Base-by-base conservation (phyloP, 1,284 basidiomycete genomes). In the Austroboletus novae-zelandiae region DNA sequence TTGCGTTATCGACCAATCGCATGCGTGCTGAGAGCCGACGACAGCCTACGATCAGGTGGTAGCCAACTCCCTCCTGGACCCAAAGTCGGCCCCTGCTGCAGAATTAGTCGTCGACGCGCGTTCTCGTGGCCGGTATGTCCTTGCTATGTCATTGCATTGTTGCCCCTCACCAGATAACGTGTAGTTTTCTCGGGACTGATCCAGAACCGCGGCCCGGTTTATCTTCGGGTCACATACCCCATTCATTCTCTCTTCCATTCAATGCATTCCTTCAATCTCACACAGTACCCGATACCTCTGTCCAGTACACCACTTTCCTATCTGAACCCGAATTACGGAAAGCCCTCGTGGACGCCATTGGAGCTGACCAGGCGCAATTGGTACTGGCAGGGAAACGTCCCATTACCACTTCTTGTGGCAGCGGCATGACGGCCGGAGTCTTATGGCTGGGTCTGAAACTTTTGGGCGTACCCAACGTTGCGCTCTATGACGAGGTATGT, bases 371-470 rank as follows among this genome's bases (percentile, higher is more conserved):
- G 49, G 78, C 81, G 46, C 67, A 78, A 34, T 65, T 73, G 40
- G 74, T 94, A 15, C 69, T 87, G 43, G 67, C 73, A 3, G 88
- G 88, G 10, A 70, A 81, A 51, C 72, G 77, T 48, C 66, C 71
- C 18, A 79, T 93, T 35, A 78, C 86, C 11, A 81, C 89, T 27
- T 86, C 78, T 51, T 96, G 93, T 71, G 94, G 93, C 42, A 93
- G 89, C 60, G 97, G 97, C 15, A 99, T 99, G 97, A 98, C 95
- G 13, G 97, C 97, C 3, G 91, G 84, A 7, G 76, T 97, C 7
- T 77, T 98, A 11, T 98, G 95, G 94, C 75, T 97, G 49, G 94
- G 91, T 27, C 67, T 95, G 53, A 81, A 85, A 67, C 64, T 86
- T 29, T 65, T 92, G 39, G 85, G 82, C 10, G 79, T 81, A 5